Evolutionary conservation across 768 basidiomycete species (phyloP).

Genomic region (Sarcomyxa edulis): DNA sequence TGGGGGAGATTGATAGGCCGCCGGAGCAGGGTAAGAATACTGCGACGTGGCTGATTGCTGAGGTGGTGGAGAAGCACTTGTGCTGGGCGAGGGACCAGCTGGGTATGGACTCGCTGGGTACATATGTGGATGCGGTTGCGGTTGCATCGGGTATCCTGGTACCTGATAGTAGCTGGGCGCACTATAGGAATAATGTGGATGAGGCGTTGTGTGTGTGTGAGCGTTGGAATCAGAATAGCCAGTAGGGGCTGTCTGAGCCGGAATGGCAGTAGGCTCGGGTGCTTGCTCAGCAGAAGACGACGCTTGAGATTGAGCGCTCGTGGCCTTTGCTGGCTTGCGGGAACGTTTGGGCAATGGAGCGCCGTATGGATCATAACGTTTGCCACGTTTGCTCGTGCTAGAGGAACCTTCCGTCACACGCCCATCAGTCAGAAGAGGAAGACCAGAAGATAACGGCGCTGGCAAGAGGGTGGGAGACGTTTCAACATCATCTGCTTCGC

Average conservation of each 20-base stretch:
- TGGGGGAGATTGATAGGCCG: constrained; percentile 14
- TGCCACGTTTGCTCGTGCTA: constrained; percentile 28
- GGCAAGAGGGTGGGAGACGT: constrained; percentile 33
- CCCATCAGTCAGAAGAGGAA: constrained; percentile 46
- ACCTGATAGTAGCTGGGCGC: constrained; percentile 25
- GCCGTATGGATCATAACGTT: constrained; percentile 40
- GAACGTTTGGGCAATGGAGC: constrained; percentile 25
- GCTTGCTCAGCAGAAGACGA: constrained; percentile 9
- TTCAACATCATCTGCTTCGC: constrained; percentile 74
- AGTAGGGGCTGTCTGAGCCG: constrained; percentile 8
- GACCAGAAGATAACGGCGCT: constrained; percentile 36
- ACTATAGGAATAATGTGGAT: constrained; percentile 25
- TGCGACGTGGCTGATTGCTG: constrained; percentile 1
- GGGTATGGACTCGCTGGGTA: constrained; percentile 10
- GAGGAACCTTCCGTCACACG: constrained; percentile 29
- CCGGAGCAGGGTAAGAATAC: constrained; percentile 9
- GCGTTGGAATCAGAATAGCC: constrained; percentile 21
- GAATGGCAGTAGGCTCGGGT: constrained; percentile 12
- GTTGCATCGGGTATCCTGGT: constrained; percentile 7
- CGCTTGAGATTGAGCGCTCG: constrained; percentile 2
- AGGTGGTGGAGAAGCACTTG: constrained; percentile 1
- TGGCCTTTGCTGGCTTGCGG: constrained; percentile 27
- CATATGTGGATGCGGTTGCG: constrained; percentile 9
- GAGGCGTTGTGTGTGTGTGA: constrained; percentile 14
- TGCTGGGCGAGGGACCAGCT: constrained; percentile 15